Base-by-base conservation (phyloP, 371 early-diverging fungal genomes). In the Apophysomyces ossiformis region DNA sequence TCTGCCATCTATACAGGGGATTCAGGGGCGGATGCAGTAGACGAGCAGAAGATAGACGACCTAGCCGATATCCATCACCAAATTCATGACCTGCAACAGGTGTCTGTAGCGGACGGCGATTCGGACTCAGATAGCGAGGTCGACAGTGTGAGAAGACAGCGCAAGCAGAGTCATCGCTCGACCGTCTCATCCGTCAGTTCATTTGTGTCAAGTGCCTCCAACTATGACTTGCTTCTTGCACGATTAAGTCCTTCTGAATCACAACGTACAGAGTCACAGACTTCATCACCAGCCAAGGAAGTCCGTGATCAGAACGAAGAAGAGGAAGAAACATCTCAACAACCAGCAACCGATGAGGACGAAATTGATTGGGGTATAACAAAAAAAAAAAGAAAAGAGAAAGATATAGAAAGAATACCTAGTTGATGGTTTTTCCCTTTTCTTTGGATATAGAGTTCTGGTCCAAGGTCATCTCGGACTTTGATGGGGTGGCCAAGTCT, bases 381-480 rank as follows among this genome's bases (percentile, higher is more conserved):
- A 26, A 26, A 26, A 26, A 26, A 26, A 80, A 78, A 57, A 50
- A 32, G 57, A 56, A 13, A 2, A 4, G 15, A 26, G 15, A 61
- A 16, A 36, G 44, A 12, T 26, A 26, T 26, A 26, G 32, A 26
- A 26, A 26, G 32, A 26, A 26, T 3, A 26, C 15, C 45, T 38
- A 12, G 3, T 50, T 50, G 11, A 15, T 18, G 15, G 15, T 64
- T 60, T 56, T 15, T 21, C 16, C 9, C 2, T 13, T 21, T 26
- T 2, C 3, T n/a, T 5, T 12, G 18, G 44, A 8, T 38, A 44
- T 69, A 87, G 96, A 96, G 37, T 97, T 97, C 63, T 98, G 98
- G 98, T 94, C 95, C 26, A 87, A 87, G 43, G 83, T 96, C 39
- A 89, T 96, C 71, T 89, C 89, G 68, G 92, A 95, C 75, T 97